Evolutionary conservation across 805 yeast species (phyloP), one percentile per base, ranked within the genome.

Genomic region (Wickerhamiella lipophila): DNA sequence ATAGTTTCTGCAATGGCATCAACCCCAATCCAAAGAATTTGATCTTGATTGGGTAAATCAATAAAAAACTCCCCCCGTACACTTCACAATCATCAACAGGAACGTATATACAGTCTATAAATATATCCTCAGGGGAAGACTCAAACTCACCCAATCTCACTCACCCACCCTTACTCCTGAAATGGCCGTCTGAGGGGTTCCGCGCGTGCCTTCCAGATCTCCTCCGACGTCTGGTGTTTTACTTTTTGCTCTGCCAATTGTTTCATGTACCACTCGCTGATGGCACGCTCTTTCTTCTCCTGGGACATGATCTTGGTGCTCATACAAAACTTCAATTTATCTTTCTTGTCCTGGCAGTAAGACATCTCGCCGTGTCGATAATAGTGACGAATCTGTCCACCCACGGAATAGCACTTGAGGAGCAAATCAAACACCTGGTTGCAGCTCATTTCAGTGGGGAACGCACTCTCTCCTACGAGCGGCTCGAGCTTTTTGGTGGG

Each of bases 341-440:
- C 77, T 47, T 83, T 70, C 58, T 83, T 83, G 46, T 73, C 73
- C 40, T 71, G 72, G 64, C 97, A 89, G 52, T 76, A 68, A 46
- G 79, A 78, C 57, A 85, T 72, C 39, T 79, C 77, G 2, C 96
- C 96, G 60, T 78, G 82, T 49, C 96, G 69, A 61, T 88, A 89
- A 58, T 83, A 82, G 64, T 82, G 75, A 52, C 94, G 75, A 18
- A 84, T 67, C 60, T 88, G 96, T 0, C 96, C 96, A 2, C 95
- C 96, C 2, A 88, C 60, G 0, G 96, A 83, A 66, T 83, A 86
- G 62, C 97, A 89, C 42, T 77, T 79, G 42, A 87, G 73, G 19
- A 88, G 69, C 59, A 86, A 94, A 63, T 88, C 95, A 64, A 88
- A 80, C 1, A 92, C 92, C 40, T 89, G 85, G 48, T 80, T 70